These are phyloP conservation scores for Magnaporthiopsis incrustans DNA, from an alignment of 2,329 filamentous ascomycete species.

Conservation along the genomic window DNA sequence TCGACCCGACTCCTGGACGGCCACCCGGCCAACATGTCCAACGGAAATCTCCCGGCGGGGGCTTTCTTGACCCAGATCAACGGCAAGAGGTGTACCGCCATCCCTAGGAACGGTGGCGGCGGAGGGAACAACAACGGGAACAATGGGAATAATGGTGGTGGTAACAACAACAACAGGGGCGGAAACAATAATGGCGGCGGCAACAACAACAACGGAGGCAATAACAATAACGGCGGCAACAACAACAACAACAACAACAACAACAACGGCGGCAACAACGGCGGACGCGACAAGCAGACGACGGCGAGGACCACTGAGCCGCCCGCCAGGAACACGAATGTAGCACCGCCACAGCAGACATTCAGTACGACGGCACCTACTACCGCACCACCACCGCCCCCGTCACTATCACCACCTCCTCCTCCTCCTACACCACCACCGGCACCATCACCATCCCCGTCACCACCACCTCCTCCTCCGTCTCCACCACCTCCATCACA, in stretches of 20 bases:
- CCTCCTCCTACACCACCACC: conserved; percentile 3
- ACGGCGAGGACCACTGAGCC: conserved; percentile 8
- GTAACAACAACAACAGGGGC: conserved; percentile 9
- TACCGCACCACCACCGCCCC: conserved; percentile 11
- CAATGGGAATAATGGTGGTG: conserved; percentile 1
- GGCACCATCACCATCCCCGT: conserved; percentile 4
- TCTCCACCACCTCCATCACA: conserved; percentile 10
- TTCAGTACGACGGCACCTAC: conserved; percentile 29
- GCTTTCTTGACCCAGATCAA: conserved; percentile 41
- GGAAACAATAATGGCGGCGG: too few species aligned
- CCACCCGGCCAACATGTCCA: conserved; percentile 27
- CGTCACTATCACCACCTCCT: background rate
- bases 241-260: conserved; percentile 11
- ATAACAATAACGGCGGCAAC: conserved; percentile 3
- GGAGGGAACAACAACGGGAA: conserved; percentile 9
- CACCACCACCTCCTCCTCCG: conserved; percentile 2
- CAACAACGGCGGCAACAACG: background rate
- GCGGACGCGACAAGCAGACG: conserved; percentile 8
- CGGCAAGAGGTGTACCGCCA: conserved; percentile 45
- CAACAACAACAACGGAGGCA: too few species aligned
- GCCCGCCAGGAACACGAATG: conserved; percentile 13
- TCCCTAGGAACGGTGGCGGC: conserved; percentile 29
- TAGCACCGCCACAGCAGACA: conserved; percentile 7
- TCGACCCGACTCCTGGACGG: background rate
- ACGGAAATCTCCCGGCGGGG: conserved; percentile 33